Base-by-base conservation (phyloP, 2,329 filamentous ascomycete genomes). In the Neoarthrinium moseri region DNA sequence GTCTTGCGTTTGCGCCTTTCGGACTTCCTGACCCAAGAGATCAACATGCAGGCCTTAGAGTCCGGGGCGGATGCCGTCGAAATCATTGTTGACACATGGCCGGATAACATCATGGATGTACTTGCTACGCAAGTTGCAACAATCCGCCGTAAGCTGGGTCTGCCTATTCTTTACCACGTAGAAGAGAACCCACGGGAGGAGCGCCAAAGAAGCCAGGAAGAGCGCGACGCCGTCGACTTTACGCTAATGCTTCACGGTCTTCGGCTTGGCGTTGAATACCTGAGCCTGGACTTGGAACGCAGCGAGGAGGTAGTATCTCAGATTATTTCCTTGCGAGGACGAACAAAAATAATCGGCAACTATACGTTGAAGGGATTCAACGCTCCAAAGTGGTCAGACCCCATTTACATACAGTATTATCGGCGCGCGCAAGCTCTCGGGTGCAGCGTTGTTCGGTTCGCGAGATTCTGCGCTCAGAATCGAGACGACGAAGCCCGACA, bases 241-340 rank as follows among this genome's bases (percentile, higher is more conserved):
- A 72, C 77, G 45, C 65, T 87, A 22, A 69, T 86, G 18, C 73
- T 80, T 32, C 80, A 86, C 50, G 84, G 83, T 5, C 65, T 87
- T 18, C 78, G 84, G 12, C 71, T 88, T 35, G 82, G 78, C 1
- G 81, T 85, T 2, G 84, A 87, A 43, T 88, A 82, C 53, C 57
- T 83, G 42, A 81, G 79, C 26, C 65, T 88, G 5, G 83, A 88
- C 57, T 63, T 89, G 13, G 75, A 79, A 26, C 72, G 81, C 27
- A 74, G 70, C 30, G 70, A 79, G 37, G 63, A 65, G 0, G 56
- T 76, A 6, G 61, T 85, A 4, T 59, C 65, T 7, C 69, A 72
- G 18, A 63, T 84, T 8, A 65, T 85, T 8, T 62, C 65, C 20
- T 67, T 68, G 45, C 77, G 75, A 57, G 81, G 82, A 2, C 69